Percentiles rank a stretch among this genome's conserved stretches.
Evolutionary conservation across 2,329 filamentous ascomycete species (phyloP).

Genomic region (Neonectria hederae): DNA sequence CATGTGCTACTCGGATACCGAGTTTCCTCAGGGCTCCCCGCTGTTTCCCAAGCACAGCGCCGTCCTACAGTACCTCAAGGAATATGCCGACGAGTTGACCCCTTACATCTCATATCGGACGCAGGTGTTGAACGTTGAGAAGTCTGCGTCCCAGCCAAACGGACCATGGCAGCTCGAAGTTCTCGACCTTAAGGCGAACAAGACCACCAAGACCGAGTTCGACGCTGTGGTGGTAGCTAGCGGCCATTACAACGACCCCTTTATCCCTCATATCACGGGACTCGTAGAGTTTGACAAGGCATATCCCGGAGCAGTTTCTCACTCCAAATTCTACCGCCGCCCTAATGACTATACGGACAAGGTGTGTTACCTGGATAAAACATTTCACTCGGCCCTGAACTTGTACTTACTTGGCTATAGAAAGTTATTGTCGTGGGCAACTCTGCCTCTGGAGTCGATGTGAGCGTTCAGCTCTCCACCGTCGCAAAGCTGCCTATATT

Average conservation of each 20-base stretch:
- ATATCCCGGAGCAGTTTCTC: slow-evolving; percentile 62
- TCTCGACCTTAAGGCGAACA: slow-evolving; percentile 42
- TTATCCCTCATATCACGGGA: slow-evolving; percentile 65
- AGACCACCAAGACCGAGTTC: slow-evolving; percentile 51
- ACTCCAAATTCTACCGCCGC: slow-evolving; percentile 75
- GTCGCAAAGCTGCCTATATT: slow-evolving; percentile 65
- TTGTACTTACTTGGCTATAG: slow-evolving; percentile 54
- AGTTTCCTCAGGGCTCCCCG: slow-evolving; percentile 65
- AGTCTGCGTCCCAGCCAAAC: slow-evolving; percentile 21
- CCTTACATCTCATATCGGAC: slow-evolving; percentile 68
- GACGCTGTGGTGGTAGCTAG: slow-evolving; percentile 71
- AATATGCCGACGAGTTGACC: slow-evolving; percentile 69
- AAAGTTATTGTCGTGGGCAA: slow-evolving; percentile 75
- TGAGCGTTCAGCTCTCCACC: slow-evolving; percentile 69
- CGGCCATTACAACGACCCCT: slow-evolving; percentile 70
- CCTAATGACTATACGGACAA: slow-evolving; percentile 46
- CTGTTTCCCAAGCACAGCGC: slow-evolving; percentile 73
- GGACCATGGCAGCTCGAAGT: slow-evolving; percentile 57
- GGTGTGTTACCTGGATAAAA: slow-evolving; percentile 26
- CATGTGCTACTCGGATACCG: slow-evolving; percentile 74
- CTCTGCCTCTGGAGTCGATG: slow-evolving; percentile 76
- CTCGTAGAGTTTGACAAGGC: slow-evolving; percentile 60
- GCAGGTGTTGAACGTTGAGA: slow-evolving; percentile 62
- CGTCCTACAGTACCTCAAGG: slow-evolving; percentile 72
- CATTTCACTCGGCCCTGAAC: accelerated